phyloP scores from a whole-genome alignment of 768 basidiomycete species.

The Suillus cothurnatus region DNA sequence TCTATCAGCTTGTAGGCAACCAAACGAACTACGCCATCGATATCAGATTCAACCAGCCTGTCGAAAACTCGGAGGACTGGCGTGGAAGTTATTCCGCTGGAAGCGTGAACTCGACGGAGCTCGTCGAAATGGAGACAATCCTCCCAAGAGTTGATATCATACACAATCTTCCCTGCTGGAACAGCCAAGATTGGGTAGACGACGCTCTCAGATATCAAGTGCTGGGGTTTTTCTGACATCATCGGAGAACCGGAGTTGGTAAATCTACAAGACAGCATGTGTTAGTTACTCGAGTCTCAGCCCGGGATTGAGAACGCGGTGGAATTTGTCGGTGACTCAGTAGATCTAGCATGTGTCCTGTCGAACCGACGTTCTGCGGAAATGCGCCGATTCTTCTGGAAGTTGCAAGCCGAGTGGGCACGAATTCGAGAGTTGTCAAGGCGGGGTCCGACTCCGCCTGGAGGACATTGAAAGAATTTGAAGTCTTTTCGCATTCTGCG shows the following conservation, averaged over 20 bases:
- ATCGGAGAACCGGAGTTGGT: background rate
- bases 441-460: too few relatives aligned
- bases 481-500: background rate
- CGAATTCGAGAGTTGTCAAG: too few relatives aligned
- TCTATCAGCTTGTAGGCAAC: slow-evolving; percentile 28
- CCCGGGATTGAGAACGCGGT: background rate
- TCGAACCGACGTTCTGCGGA: background rate
- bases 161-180: background rate
- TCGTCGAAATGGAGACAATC: background rate
- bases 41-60: slow-evolving; percentile 9
- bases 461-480: background rate
- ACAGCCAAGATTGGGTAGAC: background rate
- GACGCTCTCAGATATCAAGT: background rate
- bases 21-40: slow-evolving; percentile 24
- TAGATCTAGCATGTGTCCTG: background rate
- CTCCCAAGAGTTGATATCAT: background rate
- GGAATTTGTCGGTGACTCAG: background rate
- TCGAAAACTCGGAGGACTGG: slow-evolving; percentile 19
- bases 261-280: background rate
- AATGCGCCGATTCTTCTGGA: background rate
- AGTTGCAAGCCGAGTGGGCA: too few relatives aligned
- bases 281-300: background rate
- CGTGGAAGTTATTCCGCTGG: slow-evolving; percentile 28
- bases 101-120: slow-evolving; percentile 10
- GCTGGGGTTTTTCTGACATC: background rate